Conservation (phyloP, 148 eudicot species). For the Hydrangea macrophylla region DNA sequence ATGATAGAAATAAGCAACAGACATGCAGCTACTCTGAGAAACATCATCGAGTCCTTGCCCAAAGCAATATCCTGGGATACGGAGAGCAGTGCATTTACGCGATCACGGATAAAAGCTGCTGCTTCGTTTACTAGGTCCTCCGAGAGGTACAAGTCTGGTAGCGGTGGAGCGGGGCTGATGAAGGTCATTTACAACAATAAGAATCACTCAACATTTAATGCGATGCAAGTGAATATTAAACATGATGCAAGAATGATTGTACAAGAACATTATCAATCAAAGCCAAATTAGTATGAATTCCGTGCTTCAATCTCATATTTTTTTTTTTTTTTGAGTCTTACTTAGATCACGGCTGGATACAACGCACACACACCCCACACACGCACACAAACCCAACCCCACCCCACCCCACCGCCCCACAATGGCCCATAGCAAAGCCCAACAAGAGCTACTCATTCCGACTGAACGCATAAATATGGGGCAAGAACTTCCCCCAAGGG, state of each 20-base stretch:
- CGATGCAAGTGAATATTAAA: not conserved
- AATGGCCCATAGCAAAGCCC: too few relatives aligned
- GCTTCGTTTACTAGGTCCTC: constrained; percentile 52
- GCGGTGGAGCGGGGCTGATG: constrained; percentile 84
- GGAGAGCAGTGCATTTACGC: constrained; percentile 39
- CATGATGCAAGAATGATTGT: not conserved
- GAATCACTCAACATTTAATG: constrained; percentile 1
- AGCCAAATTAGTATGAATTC: not conserved
- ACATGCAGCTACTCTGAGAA: constrained; percentile 41
- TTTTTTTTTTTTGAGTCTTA: too few relatives aligned
- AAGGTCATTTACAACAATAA: constrained; percentile 19
- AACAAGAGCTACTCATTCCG: too few relatives aligned
- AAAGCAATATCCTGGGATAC: constrained; percentile 61
- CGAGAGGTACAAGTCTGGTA: constrained; percentile 66
- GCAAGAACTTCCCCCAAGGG: too few relatives aligned
- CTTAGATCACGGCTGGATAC: too few relatives aligned
- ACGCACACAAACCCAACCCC: too few relatives aligned
- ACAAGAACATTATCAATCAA: not conserved
- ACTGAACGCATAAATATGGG: too few relatives aligned
- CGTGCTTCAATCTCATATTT: not conserved
- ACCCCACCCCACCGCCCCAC: too few relatives aligned
- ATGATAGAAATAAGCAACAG: constrained; percentile 47
- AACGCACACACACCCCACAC: too few relatives aligned
- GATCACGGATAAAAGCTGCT: constrained; percentile 39
- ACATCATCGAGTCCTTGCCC: constrained; percentile 68